phyloP scores from a whole-genome alignment of 2,329 filamentous ascomycete species.

The Sporothrix dimorphospora region DNA sequence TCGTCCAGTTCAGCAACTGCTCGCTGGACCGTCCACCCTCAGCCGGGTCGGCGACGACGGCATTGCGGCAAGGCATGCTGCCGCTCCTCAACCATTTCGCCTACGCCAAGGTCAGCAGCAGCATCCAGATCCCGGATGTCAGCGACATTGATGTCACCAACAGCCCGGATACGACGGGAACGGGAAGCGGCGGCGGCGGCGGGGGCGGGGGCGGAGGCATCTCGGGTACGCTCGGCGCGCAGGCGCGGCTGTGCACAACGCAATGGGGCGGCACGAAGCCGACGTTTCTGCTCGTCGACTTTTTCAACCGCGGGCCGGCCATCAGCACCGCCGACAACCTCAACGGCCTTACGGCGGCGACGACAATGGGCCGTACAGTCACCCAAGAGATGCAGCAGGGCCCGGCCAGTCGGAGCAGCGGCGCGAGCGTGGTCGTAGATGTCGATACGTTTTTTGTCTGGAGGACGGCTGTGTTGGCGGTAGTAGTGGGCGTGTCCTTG shows the following conservation, averaged over 20 bases:
- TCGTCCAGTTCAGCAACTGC: constrained; percentile 69
- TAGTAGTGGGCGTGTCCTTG: not conserved
- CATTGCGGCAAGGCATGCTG: constrained; percentile 62
- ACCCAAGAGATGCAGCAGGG: constrained; percentile 18
- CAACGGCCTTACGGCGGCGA: constrained; percentile 55
- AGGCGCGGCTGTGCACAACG: constrained; percentile 56
- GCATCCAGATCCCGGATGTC: constrained; percentile 65
- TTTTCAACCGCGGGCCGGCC: constrained; percentile 72
- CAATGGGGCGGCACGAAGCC: constrained; percentile 66
- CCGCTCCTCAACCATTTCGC: constrained; percentile 82
- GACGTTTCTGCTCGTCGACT: constrained; percentile 79
- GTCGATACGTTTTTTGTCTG: not conserved
- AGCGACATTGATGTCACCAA: constrained; percentile 67
- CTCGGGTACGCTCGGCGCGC: constrained; percentile 57
- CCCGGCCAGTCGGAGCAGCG: not conserved
- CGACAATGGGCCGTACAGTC: constrained; percentile 35
- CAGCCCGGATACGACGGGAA: constrained; percentile 54
- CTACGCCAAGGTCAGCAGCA: constrained; percentile 58
- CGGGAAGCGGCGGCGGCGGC: not conserved
- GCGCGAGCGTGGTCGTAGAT: too few species aligned
- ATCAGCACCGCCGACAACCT: constrained; percentile 69
- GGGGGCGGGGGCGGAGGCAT: constrained; percentile 31
- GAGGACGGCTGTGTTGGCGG: not conserved
- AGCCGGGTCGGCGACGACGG: constrained; percentile 50
- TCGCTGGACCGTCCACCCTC: constrained; percentile 65